Evolutionary conservation across 2,329 filamentous ascomycete species (phyloP), one percentile per base, ranked within the genome.

Genomic region (Alternaria triticina): DNA sequence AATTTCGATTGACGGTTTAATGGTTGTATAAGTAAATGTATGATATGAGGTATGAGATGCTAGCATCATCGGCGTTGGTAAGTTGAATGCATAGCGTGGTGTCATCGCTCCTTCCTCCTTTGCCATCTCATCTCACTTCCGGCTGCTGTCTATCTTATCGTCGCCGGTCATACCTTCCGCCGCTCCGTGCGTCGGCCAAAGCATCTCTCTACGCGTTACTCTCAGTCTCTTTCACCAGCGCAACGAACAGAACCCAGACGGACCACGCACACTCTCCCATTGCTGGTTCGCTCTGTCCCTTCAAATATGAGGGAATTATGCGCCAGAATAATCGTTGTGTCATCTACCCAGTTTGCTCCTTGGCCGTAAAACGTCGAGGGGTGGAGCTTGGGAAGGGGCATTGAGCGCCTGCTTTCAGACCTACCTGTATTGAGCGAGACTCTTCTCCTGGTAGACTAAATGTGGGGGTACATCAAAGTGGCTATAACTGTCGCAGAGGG

Each of bases 401-500:
- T 15, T 50, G 57, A 52, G 68, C 67, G 64, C 71, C 67, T 61
- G 67, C 65, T 73, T 73, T 74, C 77, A 79, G 77, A 79, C 66
- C 77, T 69, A 68, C 74, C 56, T 66, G 73, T 70, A 57, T 66
- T 28, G 75, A 70, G 74, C 59, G 72, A 75, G 74, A 75, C 33
- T 70, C 44, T 77, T 79, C 74, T 71, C 72, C 66, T 57, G 64
- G 75, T 61, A 63, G 77, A 77, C 76, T 79, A 79, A 76, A 70
- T 68, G 72, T 76, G 71, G 70, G 66, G 65, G 71, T 64, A 78
- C 70, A 78, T 67, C 54, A 33, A 17, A 1, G 1, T 27, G 6
- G 20, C 12, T 27, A 25, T 22, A 23, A 6, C 6, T n/a, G 13
- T n/a, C 1, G 4, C 28, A 28, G 4, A 22, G 17, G 47, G 9